Evolutionary conservation across 2,329 filamentous ascomycete genomes (phyloP), one percentile per base, ranked within the genome.

Genomic region (Nectriaceae sp.): DNA sequence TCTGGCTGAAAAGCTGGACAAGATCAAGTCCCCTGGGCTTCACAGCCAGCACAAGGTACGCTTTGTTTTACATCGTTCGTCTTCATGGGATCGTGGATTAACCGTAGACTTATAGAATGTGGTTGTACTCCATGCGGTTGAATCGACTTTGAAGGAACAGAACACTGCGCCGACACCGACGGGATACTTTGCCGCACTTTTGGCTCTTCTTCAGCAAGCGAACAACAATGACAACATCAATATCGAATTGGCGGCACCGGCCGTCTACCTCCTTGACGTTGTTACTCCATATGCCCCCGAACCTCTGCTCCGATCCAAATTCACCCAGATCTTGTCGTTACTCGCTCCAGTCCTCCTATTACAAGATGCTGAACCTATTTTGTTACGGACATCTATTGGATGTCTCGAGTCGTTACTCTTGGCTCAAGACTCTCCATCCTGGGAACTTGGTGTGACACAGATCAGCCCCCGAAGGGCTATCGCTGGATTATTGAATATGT

Each of bases 1-100:
- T 63, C 65, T 97, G 65, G 85, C 88, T 70, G 93, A 96, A 78
- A 95, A 91, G 78, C 84, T 99, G 69, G 89, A 93, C 76, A 97
- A 95, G 82, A 97, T 97, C 71, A 89, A 94, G 74, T 94, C 89
- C 67, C 94, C 94, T 47, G 96, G 96, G 73, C 84, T 97, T 64
- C 90, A 97, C 72, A 96, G 89, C 70, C 92, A 97, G 75, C 85
- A 96, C 71, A 90, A 92, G 82, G 91, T 94, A 75, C 60, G 76
- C 46, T 52, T 35, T 11, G 20, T 38, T 13, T 21, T 29, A 5
- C 21, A 22, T 31, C 35, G 24, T 40, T 44, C 44, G 37, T 47
- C 26, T 19, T 40, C 8, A 35, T 46, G 53, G n/a, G n/a, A n/a
- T 53, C 45, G 46, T 49, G 47, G 39, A 53, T 53, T 50, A 46